Base-by-base conservation (phyloP, 2,329 filamentous ascomycete genomes). In the Cordyceps tenuipes region DNA sequence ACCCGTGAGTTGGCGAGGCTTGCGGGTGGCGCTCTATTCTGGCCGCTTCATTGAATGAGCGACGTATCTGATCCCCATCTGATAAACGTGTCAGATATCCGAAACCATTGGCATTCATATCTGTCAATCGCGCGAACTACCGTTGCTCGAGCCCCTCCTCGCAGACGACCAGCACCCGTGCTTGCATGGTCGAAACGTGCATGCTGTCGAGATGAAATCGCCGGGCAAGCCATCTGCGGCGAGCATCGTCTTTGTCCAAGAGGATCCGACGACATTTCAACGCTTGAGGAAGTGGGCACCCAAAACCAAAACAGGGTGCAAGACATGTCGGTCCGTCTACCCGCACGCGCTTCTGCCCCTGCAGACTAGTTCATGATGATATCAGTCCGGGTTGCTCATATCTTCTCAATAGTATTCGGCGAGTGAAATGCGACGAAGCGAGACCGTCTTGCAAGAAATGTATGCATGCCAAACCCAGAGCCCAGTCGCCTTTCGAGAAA, bases 391-490 rank as follows among this genome's bases (percentile, higher is more conserved):
- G 39, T 44, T 44, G 52, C 52, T 54, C 36, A 53, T 39, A 13
- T 31, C 31, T 53, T 44, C 6, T 4, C 15, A 2, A 9, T 12
- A 59, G 57, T 17, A 53, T 47, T 8, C 57, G 57, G 12, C 57
- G 48, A 26, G 43, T 59, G 2, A 59, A 59, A 29, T 59, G 57
- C 19, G 57, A 59, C 31, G 57, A 59, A 10, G 49, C 39, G 19
- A 59, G 39, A 39, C 57, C 57, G 13, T 39, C n/a, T 29, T 59
- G 57, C 44, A 59, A 59, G 41, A 52, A 53, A 41, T 59, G 57
- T 59, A 46, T 5, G 57, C 15, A 13, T 26, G 7, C 7, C 34
- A 41, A 41, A 13, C 31, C n/a, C 12, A 29, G 7, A 23, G 26
- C 17, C 7, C 21, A 3, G 50, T 34, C 26, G 8, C 17, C 19